phyloP scores from a whole-genome alignment of 192 early-diverging fungal genomes.

The Backusella tarrabulga region DNA sequence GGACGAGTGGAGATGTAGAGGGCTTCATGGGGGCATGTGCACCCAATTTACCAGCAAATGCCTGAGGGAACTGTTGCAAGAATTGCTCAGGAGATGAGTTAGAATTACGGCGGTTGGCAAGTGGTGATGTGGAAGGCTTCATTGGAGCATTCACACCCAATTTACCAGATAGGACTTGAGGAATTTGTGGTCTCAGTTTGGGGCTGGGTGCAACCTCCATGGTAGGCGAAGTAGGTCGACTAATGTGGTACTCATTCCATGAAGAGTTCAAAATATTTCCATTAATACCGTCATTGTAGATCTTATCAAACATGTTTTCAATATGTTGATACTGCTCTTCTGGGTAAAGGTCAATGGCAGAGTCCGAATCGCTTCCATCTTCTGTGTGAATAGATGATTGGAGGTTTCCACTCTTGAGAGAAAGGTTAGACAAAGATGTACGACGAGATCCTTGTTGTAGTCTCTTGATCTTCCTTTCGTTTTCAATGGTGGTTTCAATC shows the following conservation, averaged over 20 bases:
- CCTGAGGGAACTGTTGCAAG: constrained; percentile 12
- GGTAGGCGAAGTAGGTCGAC: background rate
- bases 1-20: constrained; percentile 18
- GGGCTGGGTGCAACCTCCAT: constrained; percentile 8
- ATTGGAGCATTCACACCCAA: background rate
- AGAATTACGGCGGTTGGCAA: constrained; percentile 11
- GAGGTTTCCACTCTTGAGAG: background rate
- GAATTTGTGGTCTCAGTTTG: background rate
- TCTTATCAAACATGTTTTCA: constrained; percentile 33
- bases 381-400: background rate
- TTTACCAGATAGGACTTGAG: background rate
- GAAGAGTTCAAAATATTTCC: constrained; percentile 9
- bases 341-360: constrained; percentile 21
- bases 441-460: constrained; percentile 21
- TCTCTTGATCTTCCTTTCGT: constrained; percentile 26
- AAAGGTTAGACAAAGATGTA: background rate
- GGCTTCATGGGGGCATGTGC: constrained; percentile 15
- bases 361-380: constrained; percentile 25
- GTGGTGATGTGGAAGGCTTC: constrained; percentile 23
- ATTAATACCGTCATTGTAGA: constrained; percentile 30
- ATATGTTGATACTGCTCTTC: constrained; percentile 15
- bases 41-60: background rate
- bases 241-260: background rate
- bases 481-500: constrained; percentile 39
- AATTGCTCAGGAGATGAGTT: constrained; percentile 31